Conservation (phyloP, 805 yeast species). For the Saturnispora galanensis region DNA sequence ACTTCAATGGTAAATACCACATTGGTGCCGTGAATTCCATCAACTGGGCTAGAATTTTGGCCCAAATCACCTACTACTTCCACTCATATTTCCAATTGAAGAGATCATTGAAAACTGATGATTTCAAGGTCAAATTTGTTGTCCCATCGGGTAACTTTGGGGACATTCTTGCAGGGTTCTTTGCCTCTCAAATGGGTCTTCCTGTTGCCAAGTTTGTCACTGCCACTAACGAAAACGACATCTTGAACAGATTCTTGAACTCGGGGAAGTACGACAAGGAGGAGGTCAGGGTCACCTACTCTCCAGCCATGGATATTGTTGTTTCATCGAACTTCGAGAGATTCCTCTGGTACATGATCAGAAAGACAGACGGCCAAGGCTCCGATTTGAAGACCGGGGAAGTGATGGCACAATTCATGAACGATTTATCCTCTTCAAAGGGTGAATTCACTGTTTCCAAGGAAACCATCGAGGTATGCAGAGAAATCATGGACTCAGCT, state of each 20-base stretch:
- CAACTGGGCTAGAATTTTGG: slow-evolving; percentile 98
- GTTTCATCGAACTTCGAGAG: slow-evolving; percentile 96
- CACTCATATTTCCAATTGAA: slow-evolving; percentile 73
- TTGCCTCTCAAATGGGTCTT: slow-evolving; percentile 90
- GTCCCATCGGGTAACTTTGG: slow-evolving; percentile 99
- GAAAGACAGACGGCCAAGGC: slow-evolving; percentile 52
- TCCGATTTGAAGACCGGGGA: slow-evolving; percentile 66
- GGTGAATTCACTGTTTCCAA: slow-evolving; percentile 71
- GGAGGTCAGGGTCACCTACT: slow-evolving; percentile 74
- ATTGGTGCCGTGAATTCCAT: slow-evolving; percentile 97
- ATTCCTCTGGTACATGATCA: slow-evolving; percentile 85
- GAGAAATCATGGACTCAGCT: slow-evolving; percentile 62
- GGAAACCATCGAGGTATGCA: slow-evolving; percentile 56
- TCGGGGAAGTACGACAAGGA: slow-evolving; percentile 77
- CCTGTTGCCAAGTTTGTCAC: slow-evolving; percentile 80
- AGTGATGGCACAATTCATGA: slow-evolving; percentile 67
- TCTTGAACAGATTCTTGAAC: slow-evolving; percentile 83
- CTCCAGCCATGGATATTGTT: slow-evolving; percentile 98
- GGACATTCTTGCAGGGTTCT: slow-evolving; percentile 94
- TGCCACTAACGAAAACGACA: slow-evolving; percentile 94
- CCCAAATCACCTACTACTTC: slow-evolving; percentile 96
- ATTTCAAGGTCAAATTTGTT: slow-evolving; percentile 60
- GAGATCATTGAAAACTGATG: slow-evolving; percentile 26
- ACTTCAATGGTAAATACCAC: slow-evolving; percentile 82
- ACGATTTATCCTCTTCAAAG: slow-evolving; percentile 48